Base-by-base conservation (phyloP, 2,329 filamentous ascomycete species). In the Talaromyces islandicus region DNA sequence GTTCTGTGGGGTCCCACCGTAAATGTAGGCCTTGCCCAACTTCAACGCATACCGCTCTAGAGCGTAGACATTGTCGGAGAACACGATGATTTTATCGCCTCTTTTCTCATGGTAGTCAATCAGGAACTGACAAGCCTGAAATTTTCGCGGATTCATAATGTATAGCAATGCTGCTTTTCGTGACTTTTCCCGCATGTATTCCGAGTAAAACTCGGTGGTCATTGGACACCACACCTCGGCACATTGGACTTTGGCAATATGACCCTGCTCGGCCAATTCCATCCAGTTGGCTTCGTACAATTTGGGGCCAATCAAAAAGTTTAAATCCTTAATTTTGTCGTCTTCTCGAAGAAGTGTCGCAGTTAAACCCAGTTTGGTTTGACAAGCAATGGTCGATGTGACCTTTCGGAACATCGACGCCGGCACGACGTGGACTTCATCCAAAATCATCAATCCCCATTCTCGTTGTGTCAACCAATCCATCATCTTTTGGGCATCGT, bases 271-370 rank as follows among this genome's bases (percentile, higher is more conserved):
- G 1, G 93, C 94, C 46, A 99, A 84, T 74, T 99, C 94, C 87
- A 97, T 96, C 94, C 94, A 99, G 73, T 99, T 99, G 29, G 94
- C 94, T 75, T 99, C 94, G 71, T 96, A 99, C 0, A 99, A 81
- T 74, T 99, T 99, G 0, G 94, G 94, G 0, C 94, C 94, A 69
- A 99, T 97, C 61, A 99, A 78, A 71, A 97, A 99, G 74, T 99
- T 99, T 52, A 99, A 77, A 80, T 97, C 92, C 27, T 90, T 91
- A 71, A 99, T 99, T 78, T 97, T 97, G 80, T 99, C 93, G 70
- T 99, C 94, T 76, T 99, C 94, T 79, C 94, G 86, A 17, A 99
- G 85, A 11, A 99, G 80, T 0, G 94, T 99, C 0, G 94, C 94
- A 0, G 94, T 99, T 43, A 99, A 80, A 7, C 94, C 94, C 7